Conservation (phyloP, 1,284 basidiomycete genomes). For the Trichosporon sp. region DNA sequence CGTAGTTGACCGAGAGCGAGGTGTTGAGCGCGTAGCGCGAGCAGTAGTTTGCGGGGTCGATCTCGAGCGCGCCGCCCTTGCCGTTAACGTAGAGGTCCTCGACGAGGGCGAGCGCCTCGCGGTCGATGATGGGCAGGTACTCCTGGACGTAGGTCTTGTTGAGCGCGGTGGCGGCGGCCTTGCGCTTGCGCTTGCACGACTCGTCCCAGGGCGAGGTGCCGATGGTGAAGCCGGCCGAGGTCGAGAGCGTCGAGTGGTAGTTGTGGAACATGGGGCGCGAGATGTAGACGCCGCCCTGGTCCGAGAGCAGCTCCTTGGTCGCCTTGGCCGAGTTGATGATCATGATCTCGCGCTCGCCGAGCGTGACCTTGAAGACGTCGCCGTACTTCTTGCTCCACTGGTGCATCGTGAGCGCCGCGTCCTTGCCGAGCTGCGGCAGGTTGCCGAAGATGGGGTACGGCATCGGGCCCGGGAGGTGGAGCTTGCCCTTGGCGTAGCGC, state of each 20-base stretch:
- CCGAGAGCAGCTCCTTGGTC: conserved; percentile 20
- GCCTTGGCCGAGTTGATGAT: conserved; percentile 23
- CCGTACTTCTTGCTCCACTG: conserved; percentile 23
- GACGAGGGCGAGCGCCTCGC: conserved; percentile 21
- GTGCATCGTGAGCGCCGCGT: conserved; percentile 19
- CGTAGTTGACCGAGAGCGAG: conserved; percentile 21
- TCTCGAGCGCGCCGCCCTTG: conserved; percentile 14
- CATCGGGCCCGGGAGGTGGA: conserved; percentile 19
- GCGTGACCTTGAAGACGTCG: conserved; percentile 22
- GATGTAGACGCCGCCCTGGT: conserved; percentile 21
- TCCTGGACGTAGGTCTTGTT: conserved; percentile 17
- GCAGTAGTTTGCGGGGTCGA: conserved; percentile 19
- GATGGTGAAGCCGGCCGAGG: conserved; percentile 19
- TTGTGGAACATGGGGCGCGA: conserved; percentile 22
- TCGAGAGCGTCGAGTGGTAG: conserved; percentile 19
- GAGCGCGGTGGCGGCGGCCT: conserved; percentile 20
- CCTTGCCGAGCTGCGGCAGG: conserved; percentile 16
- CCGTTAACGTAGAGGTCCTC: conserved; percentile 19
- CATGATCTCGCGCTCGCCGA: conserved; percentile 24
- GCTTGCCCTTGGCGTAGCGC: conserved; percentile 17
- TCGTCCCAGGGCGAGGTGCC: conserved; percentile 24
- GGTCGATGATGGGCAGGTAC: conserved; percentile 22
- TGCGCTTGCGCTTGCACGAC: conserved; percentile 23
- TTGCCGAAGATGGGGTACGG: conserved; percentile 20
- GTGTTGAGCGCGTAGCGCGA: conserved; percentile 21